These are phyloP conservation scores for Chloropicon primus DNA, from an alignment of 139 green algal species.

Conservation along the genomic window DNA sequence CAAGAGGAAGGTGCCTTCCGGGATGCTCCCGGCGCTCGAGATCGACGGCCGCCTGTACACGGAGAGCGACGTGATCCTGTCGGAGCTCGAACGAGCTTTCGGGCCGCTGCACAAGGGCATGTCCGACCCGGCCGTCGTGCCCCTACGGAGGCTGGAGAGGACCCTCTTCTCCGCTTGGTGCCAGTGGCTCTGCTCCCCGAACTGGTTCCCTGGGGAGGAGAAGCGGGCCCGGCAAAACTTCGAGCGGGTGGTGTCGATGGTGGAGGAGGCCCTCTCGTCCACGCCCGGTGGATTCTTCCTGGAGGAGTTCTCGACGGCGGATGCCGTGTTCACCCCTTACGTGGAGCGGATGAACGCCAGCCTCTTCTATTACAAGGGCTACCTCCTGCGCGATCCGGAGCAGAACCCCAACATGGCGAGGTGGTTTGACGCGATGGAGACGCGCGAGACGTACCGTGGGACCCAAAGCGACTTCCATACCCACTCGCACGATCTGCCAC, in stretches of 20 bases:
- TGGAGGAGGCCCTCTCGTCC: background rate
- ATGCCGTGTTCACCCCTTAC: slow-evolving; percentile 64
- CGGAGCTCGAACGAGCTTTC: slow-evolving; percentile 1
- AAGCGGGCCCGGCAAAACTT: background rate
- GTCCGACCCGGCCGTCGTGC: slow-evolving; percentile 23
- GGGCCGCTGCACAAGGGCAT: background rate
- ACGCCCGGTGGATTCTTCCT: slow-evolving; percentile 75
- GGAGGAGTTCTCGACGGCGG: slow-evolving; percentile 41
- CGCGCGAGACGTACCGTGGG: slow-evolving; percentile 54
- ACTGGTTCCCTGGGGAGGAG: slow-evolving; percentile 11
- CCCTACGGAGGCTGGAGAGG: slow-evolving; percentile 70
- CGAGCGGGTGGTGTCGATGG: background rate
- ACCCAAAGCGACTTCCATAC: slow-evolving; percentile 84
- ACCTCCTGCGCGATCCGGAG: slow-evolving; percentile 37
- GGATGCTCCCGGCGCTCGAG: slow-evolving; percentile 79
- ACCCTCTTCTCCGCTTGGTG: slow-evolving; percentile 61
- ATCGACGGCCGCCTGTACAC: slow-evolving; percentile 67
- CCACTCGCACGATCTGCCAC: slow-evolving; percentile 80
- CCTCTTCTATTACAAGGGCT: slow-evolving; percentile 88
- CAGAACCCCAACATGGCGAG: slow-evolving; percentile 9
- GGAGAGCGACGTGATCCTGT: slow-evolving; percentile 36
- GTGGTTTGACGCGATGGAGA: slow-evolving; percentile 92
- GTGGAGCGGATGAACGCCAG: slow-evolving; percentile 69
- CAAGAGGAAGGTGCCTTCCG: slow-evolving; percentile 52
- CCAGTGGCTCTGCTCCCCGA: slow-evolving; percentile 41